Evolutionary conservation across 257 asterid species (phyloP).

Genomic region (Forsythia viridissima): DNA sequence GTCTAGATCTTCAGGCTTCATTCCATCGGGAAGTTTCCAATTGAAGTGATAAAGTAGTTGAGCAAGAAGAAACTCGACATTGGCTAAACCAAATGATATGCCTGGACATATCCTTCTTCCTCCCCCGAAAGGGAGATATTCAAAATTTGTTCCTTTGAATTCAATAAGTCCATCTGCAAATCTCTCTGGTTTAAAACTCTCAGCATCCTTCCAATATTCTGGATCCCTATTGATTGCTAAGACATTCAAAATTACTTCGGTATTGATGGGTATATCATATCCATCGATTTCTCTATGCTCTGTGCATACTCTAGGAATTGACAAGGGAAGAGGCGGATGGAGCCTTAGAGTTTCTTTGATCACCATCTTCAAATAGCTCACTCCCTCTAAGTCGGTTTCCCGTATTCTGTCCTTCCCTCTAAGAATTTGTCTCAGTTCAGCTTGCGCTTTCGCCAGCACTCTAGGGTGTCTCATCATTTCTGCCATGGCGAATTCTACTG

Average conservation of each 20-base stretch:
- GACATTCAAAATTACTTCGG: constrained; percentile 24
- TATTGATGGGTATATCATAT: constrained; percentile 17
- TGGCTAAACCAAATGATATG: constrained; percentile 22
- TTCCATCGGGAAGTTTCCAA: constrained; percentile 30
- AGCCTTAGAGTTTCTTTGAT: constrained; percentile 31
- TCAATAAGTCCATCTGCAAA: constrained; percentile 11
- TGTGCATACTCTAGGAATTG: constrained; percentile 21
- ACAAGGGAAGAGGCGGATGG: constrained; percentile 31
- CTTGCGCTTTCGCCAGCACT: constrained; percentile 23
- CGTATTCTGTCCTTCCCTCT: constrained; percentile 14
- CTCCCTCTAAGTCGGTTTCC: constrained; percentile 17
- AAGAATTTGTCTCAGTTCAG: constrained; percentile 22
- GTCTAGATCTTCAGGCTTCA: constrained; percentile 20
- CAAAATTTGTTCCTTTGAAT: constrained; percentile 16
- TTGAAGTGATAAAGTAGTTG: constrained; percentile 33
- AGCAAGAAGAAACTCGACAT: constrained; percentile 26
- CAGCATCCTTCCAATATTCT: constrained; percentile 24
- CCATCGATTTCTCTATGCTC: constrained; percentile 3
- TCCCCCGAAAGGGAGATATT: constrained; percentile 33
- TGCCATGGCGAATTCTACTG: constrained; percentile 29
- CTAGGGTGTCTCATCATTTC: constrained; percentile 31
- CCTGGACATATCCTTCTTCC: constrained; percentile 34
- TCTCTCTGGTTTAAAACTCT: constrained; percentile 29
- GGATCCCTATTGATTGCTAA: constrained; percentile 34
- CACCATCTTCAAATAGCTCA: constrained; percentile 28